Conservation (phyloP, 1,139 yeast species). For the Meyerozyma elateridarum region DNA sequence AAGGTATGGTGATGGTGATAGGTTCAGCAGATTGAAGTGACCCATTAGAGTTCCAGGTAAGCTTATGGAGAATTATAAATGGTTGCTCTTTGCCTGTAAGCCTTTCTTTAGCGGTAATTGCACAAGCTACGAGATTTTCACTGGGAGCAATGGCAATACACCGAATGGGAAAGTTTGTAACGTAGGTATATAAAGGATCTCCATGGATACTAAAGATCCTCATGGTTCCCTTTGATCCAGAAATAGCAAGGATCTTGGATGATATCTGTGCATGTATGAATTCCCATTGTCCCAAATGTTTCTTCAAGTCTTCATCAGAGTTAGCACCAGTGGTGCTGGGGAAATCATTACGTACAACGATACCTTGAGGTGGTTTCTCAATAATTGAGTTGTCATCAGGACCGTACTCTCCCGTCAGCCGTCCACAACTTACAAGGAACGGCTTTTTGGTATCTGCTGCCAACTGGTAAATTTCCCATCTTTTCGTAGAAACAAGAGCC, state of each 20-base stretch:
- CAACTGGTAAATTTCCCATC: conserved; percentile 69
- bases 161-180: conserved; percentile 70
- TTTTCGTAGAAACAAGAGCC: conserved; percentile 59
- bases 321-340: conserved; percentile 16
- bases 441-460: conserved; percentile 48
- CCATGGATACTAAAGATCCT: conserved; percentile 66
- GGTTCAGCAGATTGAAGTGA: conserved; percentile 42
- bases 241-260: conserved; percentile 54
- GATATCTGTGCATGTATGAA: conserved; percentile 63
- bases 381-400: conserved; percentile 28
- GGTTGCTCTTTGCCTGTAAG: conserved; percentile 74
- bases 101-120: conserved; percentile 76
- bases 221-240: conserved; percentile 71
- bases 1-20: conserved; percentile 76
- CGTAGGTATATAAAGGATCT: conserved; percentile 61
- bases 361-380: conserved; percentile 17
- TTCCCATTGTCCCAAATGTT: conserved; percentile 50
- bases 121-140: conserved; percentile 68
- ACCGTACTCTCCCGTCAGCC: conserved; percentile 65
- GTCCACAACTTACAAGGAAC: conserved; percentile 59
- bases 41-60: conserved; percentile 18
- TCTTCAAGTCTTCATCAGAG: conserved; percentile 20
- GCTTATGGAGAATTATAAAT: conserved; percentile 61
- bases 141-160: conserved; percentile 68
- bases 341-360: conserved; percentile 33